phyloP scores from a whole-genome alignment of 176 grass and related monocot genomes.

The Typha latifolia region DNA sequence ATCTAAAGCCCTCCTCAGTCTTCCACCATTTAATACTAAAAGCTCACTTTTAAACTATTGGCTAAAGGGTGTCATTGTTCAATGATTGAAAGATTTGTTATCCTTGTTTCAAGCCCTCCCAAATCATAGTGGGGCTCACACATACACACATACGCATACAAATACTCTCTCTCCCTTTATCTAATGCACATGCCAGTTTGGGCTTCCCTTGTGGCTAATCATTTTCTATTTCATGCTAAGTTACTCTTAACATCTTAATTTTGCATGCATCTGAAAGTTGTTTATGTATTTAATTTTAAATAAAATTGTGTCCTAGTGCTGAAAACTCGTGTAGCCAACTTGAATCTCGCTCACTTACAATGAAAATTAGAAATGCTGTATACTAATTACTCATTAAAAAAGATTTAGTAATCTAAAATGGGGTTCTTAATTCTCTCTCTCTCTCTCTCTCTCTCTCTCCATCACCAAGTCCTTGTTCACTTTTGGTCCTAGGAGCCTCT shows the following conservation, averaged over 20 bases:
- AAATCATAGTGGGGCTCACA: conserved; percentile 3
- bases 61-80: conserved; percentile 9
- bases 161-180: not conserved
- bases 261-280: too few relatives aligned
- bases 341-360: too few relatives aligned
- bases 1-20: conserved; percentile 10
- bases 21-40: conserved; percentile 12
- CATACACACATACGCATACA: too few relatives aligned
- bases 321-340: too few relatives aligned
- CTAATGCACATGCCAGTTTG: not conserved
- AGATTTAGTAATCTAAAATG: too few relatives aligned
- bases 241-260: too few relatives aligned
- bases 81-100: conserved; percentile 23
- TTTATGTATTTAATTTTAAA: too few relatives aligned
- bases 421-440: not conserved
- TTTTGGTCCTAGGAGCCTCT: conserved; percentile 2
- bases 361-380: too few relatives aligned
- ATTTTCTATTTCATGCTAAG: too few relatives aligned
- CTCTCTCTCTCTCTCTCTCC: not conserved
- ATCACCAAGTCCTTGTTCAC: not conserved
- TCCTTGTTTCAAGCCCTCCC: conserved; percentile 13
- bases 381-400: too few relatives aligned
- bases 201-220: too few relatives aligned
- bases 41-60: conserved; percentile 8
- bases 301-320: too few relatives aligned